A percentile compares a stretch with the other conserved stretches of the same genome.
Conservation (phyloP, 345 rosid species). For the Eucalyptus microcorys region DNA sequence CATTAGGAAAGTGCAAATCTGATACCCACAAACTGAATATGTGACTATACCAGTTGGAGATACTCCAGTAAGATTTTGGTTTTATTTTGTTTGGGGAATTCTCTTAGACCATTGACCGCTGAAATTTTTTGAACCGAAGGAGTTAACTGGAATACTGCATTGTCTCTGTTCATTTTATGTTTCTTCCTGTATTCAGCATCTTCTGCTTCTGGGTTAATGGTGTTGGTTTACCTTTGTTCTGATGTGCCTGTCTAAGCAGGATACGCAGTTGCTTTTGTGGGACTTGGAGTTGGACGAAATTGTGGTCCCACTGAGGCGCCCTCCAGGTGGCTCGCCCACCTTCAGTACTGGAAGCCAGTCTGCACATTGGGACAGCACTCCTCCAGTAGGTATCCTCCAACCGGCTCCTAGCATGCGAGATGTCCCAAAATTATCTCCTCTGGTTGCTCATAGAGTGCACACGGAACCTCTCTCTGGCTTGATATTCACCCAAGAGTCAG, state of each 20-base stretch:
- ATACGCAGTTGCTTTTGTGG: slow-evolving; percentile 93
- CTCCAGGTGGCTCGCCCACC: slow-evolving; percentile 95
- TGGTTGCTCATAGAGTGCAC: slow-evolving; percentile 86
- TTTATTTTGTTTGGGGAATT: neutral
- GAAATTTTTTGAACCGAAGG: neutral
- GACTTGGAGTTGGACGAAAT: slow-evolving; percentile 98
- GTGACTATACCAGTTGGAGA: neutral
- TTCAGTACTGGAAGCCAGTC: slow-evolving; percentile 97
- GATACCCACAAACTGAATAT: neutral
- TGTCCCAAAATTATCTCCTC: slow-evolving; percentile 86
- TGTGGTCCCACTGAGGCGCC: slow-evolving; percentile 87
- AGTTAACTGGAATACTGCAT: neutral
- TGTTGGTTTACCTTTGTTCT: neutral
- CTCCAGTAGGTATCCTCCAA: slow-evolving; percentile 75
- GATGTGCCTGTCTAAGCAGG: slow-evolving; percentile 34
- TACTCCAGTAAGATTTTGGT: neutral
- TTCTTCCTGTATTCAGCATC: neutral
- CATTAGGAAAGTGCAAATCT: neutral
- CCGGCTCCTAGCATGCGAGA: slow-evolving; percentile 92
- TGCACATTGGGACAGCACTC: slow-evolving; percentile 85
- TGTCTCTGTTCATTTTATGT: neutral
- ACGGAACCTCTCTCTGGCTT: slow-evolving; percentile 90
- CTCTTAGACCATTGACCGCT: neutral
- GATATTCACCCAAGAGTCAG: slow-evolving; percentile 82
- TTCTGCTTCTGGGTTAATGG: neutral